phyloP scores from a whole-genome alignment of 2,329 filamentous ascomycete species.

The Chaetomiaceae sp. region DNA sequence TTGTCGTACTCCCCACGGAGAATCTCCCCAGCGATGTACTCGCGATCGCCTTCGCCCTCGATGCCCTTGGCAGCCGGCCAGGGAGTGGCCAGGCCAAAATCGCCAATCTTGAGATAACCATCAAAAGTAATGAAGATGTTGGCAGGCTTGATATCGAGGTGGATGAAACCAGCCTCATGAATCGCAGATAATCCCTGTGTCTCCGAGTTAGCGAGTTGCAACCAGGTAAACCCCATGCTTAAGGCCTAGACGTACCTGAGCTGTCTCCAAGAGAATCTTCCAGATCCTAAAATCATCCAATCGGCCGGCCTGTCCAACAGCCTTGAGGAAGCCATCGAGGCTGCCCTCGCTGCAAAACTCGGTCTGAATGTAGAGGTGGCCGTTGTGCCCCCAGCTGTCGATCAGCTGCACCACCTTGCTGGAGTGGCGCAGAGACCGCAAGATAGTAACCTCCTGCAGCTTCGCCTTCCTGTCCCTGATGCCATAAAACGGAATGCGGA shows the following conservation, averaged over 20 bases:
- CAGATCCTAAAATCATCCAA: conserved; percentile 97
- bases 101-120: conserved; percentile 76
- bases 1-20: conserved; percentile 82
- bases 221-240: neutral
- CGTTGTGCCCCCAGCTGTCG: conserved; percentile 81
- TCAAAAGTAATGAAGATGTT: conserved; percentile 80
- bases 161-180: conserved; percentile 80
- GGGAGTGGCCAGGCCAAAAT: conserved; percentile 75
- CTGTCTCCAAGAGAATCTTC: conserved; percentile 89
- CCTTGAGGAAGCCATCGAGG: conserved; percentile 77
- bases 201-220: conserved; percentile 9
- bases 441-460: conserved; percentile 74
- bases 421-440: conserved; percentile 70
- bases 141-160: conserved; percentile 79
- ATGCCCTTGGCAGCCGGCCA: conserved; percentile 74
- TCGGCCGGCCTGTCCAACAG: conserved; percentile 75
- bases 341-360: conserved; percentile 96
- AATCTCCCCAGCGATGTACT: conserved; percentile 94
- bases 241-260: conserved; percentile 56
- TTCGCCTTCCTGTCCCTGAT: conserved; percentile 75
- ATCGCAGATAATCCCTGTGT: conserved; percentile 79
- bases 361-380: conserved; percentile 91
- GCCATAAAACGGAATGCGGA: conserved; percentile 73
- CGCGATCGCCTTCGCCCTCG: conserved; percentile 89
- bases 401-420: conserved; percentile 83